Conservation (phyloP, 257 asterid genomes). For the Agastache rugosa region DNA sequence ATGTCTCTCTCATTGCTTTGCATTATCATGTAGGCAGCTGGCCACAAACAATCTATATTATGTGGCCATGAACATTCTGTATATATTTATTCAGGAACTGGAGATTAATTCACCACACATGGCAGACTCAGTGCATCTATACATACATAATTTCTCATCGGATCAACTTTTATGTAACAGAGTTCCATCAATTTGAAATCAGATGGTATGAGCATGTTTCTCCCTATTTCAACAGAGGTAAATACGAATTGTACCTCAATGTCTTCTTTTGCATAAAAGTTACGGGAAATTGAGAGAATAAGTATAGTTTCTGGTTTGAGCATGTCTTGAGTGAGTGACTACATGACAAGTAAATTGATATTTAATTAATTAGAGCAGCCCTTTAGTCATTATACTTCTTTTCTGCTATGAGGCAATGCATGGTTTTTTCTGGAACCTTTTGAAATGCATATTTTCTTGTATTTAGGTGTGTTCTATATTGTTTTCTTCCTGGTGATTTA, state of each 20-base stretch:
- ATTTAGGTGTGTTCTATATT: constrained; percentile 26
- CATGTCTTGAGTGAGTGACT: constrained; percentile 28
- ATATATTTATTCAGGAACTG: constrained; percentile 4
- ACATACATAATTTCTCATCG: neutral
- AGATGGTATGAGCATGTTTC: constrained; percentile 26
- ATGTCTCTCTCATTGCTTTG: constrained; percentile 32
- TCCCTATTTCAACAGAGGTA: constrained; percentile 13
- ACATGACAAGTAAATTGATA: constrained; percentile 6
- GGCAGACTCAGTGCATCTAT: constrained; percentile 4
- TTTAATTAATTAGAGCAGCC: neutral
- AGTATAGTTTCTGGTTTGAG: constrained; percentile 20
- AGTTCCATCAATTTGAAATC: constrained; percentile 16
- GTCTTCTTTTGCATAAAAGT: neutral
- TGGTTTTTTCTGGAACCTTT: constrained; percentile 7
- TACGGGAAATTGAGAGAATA: constrained; percentile 20
- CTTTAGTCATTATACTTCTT: constrained; percentile 3
- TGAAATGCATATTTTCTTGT: neutral
- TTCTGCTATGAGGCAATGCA: constrained; percentile 18
- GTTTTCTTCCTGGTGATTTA: constrained; percentile 35
- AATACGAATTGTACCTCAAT: neutral
- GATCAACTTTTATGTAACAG: constrained; percentile 5
- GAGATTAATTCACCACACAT: constrained; percentile 17
- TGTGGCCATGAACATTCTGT: constrained; percentile 40
- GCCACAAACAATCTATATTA: constrained; percentile 65
- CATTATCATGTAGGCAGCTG: constrained; percentile 65